A percentile compares a stretch with the other conserved stretches of the same genome.
phyloP scores from a whole-genome alignment of 1,139 yeast species.

The Lodderomyces orthopsilosis region DNA sequence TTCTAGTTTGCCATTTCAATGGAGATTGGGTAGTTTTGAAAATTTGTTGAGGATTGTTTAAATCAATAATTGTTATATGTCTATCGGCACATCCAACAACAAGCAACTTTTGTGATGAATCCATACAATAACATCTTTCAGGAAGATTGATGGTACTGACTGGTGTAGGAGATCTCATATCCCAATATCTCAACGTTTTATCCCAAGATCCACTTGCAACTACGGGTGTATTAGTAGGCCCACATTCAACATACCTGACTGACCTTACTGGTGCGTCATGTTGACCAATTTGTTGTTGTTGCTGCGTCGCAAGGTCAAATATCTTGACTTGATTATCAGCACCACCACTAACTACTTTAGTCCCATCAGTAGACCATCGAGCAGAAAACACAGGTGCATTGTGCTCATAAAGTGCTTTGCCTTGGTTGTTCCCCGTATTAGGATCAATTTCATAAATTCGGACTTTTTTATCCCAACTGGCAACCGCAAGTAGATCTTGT shows the following conservation, averaged over 20 bases:
- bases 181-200: constrained; percentile 92
- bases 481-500: constrained; percentile 74
- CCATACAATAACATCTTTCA: constrained; percentile 91
- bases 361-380: constrained; percentile 83
- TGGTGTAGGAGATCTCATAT: constrained; percentile 82
- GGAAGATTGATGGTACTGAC: constrained; percentile 80
- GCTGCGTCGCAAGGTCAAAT: constrained; percentile 81
- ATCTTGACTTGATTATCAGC: constrained; percentile 86
- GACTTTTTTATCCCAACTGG: constrained; percentile 96
- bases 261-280: constrained; percentile 81
- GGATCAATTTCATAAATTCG: constrained; percentile 84
- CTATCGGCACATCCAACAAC: constrained; percentile 94
- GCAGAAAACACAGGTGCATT: constrained; percentile 83
- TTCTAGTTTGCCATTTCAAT: constrained; percentile 85
- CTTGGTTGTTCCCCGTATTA: constrained; percentile 68
- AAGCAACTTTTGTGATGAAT: constrained; percentile 70
- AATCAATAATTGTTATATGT: constrained; percentile 72
- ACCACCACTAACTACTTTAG: constrained; percentile 87
- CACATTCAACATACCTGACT: constrained; percentile 78
- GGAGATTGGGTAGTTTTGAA: constrained; percentile 79
- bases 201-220: constrained; percentile 97
- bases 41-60: constrained; percentile 79
- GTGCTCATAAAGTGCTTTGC: constrained; percentile 87
- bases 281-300: constrained; percentile 76
- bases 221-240: constrained; percentile 76